Evolutionary conservation across 148 eudicot genomes (phyloP), one percentile per base, ranked within the genome.

Genomic region (Fagopyrum esculentum): DNA sequence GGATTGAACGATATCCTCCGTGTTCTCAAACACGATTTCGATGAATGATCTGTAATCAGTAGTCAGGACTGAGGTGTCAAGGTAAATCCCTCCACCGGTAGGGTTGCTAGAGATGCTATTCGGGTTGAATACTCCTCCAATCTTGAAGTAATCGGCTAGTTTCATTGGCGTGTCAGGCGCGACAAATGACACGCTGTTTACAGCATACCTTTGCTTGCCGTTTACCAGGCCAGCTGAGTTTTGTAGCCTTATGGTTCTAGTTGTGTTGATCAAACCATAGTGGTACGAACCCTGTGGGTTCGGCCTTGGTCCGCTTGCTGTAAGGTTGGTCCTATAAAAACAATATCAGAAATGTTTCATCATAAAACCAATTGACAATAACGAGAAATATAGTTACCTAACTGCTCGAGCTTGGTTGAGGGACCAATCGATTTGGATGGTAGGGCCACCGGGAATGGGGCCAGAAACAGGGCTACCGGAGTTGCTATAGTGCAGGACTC

Each of bases 1-100:
- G 77, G 80, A 83, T 54, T 90, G 96, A 35, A 89, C 64, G 15
- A 26, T 43, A 2, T 44, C 69, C n/a, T 54, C 72, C 6, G 47
- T 63, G 15, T 63, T 63, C 11, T 63, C 69, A 19, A 63, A 63
- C 69, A 63, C 69, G 13, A 63, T 63, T 35, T 63, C 66, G 29
- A 60, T 26, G 35, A 60, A 60, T 8, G 29, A 6, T 60, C 66
- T 60, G 66, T 60, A 60, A 1, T 60, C 66, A 15, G 22, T 26
- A 2, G 10, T 9, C 10, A 69, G 2, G 48, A 69, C 48, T 15
- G 73, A 35, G 43, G 48, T 69, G 48, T 69, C 13, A 22, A 69
- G 72, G 72, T 26, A 69, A 13, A 69, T 17, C 6, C 63, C 16
- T 43, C 57, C 50, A 1, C 73, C 54, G 17, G 69, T 63, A 3